Evolutionary conservation across 2,329 filamentous ascomycete genomes (phyloP).

Genomic region (Cladosporium sp.): DNA sequence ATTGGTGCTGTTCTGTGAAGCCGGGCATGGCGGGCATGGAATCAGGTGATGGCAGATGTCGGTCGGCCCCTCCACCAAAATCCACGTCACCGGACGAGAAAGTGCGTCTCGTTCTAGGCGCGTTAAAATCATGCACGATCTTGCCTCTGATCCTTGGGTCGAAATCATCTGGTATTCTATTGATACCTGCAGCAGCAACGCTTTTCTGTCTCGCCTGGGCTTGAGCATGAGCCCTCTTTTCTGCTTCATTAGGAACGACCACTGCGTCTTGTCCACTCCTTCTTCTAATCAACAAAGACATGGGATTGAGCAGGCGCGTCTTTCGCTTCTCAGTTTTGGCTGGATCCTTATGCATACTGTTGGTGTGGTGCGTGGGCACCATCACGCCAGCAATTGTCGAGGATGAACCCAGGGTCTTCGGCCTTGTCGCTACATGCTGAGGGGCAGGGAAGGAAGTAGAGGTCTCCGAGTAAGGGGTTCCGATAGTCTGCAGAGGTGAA

Average conservation of each 20-base stretch:
- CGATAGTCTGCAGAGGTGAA: slow-evolving; percentile 23
- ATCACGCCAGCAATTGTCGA: slow-evolving; percentile 32
- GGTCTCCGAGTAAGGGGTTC: slow-evolving; percentile 28
- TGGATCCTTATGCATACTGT: slow-evolving; percentile 9
- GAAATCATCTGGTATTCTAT: slow-evolving; percentile 54
- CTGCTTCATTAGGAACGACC: slow-evolving; percentile 16
- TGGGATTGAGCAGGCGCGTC: slow-evolving; percentile 52
- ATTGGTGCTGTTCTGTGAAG: neutral
- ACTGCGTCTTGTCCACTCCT: slow-evolving; percentile 42
- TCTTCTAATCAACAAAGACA: slow-evolving; percentile 55
- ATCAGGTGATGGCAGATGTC: slow-evolving; percentile 71
- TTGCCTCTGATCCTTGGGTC: slow-evolving; percentile 61
- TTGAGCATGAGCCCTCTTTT: slow-evolving; percentile 34
- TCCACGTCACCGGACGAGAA: slow-evolving; percentile 18
- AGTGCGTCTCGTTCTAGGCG: slow-evolving; percentile 48
- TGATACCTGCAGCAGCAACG: slow-evolving; percentile 48
- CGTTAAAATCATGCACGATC: slow-evolving; percentile 62
- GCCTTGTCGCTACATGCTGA: slow-evolving; percentile 30
- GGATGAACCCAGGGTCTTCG: slow-evolving; percentile 25
- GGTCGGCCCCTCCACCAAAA: slow-evolving; percentile 78
- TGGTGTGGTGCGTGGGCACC: slow-evolving; percentile 32
- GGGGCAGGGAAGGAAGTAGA: slow-evolving; percentile 29
- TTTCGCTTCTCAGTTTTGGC: slow-evolving; percentile 42
- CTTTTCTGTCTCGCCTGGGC: slow-evolving; percentile 45
- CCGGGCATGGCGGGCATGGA: slow-evolving; percentile 7